A percentile compares a stretch with the other conserved stretches of the same genome.
Evolutionary conservation across 2,329 filamentous ascomycete species (phyloP).

Genomic region (Claviceps paspali): DNA sequence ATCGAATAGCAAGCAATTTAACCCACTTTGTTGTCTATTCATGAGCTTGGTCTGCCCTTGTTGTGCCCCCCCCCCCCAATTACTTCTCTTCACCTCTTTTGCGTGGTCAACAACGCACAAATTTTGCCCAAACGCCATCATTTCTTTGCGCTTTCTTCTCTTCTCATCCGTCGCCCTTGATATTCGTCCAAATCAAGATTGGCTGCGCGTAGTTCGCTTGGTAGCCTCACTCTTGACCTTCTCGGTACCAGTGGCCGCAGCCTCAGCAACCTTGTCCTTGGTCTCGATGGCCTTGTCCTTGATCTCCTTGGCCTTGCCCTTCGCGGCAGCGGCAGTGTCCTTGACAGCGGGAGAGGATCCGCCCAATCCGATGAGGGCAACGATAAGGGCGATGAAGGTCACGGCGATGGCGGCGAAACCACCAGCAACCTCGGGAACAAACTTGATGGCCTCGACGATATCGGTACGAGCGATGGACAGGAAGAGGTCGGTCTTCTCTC

Average conservation of each 20-base stretch:
- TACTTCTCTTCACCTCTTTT: background rate
- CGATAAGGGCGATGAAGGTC: constrained; percentile 54
- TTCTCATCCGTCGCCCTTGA: no score
- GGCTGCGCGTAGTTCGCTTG: constrained; percentile 44
- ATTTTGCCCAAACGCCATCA: background rate
- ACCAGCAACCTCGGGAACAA: constrained; percentile 81
- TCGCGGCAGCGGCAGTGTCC: constrained; percentile 47
- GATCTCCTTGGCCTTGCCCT: no score
- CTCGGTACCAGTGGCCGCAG: constrained; percentile 47
- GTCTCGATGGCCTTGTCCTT: constrained; percentile 61
- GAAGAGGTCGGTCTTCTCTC: constrained; percentile 90
- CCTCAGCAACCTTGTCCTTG: constrained; percentile 48
- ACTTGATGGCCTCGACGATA: constrained; percentile 71
- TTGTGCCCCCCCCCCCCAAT: no score
- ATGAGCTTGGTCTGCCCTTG: no score
- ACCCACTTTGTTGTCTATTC: no score
- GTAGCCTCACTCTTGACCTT: constrained; percentile 60
- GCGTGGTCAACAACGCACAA: background rate
- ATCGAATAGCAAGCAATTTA: no score
- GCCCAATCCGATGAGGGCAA: constrained; percentile 49
- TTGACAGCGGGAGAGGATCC: constrained; percentile 56
- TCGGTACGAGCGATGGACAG: constrained; percentile 66
- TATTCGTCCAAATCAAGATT: no score
- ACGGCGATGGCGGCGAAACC: constrained; percentile 57
- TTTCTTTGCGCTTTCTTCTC: background rate